Evolutionary conservation across 345 rosid genomes (phyloP).

Genomic region (Dovyalis caffra): DNA sequence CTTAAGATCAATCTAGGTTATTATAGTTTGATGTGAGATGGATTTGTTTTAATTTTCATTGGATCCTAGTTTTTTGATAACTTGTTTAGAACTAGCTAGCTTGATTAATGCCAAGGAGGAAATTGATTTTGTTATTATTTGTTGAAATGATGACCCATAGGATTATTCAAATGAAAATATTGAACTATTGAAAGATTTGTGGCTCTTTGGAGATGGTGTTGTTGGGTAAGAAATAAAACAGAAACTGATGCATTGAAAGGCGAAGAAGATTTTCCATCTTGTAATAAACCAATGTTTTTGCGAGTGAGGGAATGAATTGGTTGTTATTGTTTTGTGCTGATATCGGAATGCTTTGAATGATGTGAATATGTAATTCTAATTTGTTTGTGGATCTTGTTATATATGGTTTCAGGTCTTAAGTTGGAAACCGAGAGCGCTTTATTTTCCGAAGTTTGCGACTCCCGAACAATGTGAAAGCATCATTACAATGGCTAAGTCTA

Average conservation of each 20-base stretch:
- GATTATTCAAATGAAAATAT: not conserved
- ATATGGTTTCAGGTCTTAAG: conserved; percentile 51
- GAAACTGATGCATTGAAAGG: not conserved
- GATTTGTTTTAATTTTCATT: not conserved
- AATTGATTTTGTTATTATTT: not conserved
- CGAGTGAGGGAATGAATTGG: not conserved
- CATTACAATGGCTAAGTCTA: conserved; percentile 49
- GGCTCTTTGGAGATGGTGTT: not conserved
- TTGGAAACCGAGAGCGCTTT: conserved; percentile 73
- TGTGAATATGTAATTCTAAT: not conserved
- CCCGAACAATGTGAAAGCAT: conserved; percentile 54
- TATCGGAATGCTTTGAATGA: not conserved
- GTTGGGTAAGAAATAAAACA: not conserved
- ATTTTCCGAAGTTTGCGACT: conserved; percentile 67
- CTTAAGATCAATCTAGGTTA: not conserved
- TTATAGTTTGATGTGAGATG: not conserved
- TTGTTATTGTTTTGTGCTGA: not conserved
- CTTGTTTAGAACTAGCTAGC: not conserved
- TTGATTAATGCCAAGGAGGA: not conserved
- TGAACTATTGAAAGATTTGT: not conserved
- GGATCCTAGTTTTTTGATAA: not conserved
- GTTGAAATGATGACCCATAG: not conserved
- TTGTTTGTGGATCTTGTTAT: not conserved
- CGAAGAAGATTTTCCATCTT: not conserved
- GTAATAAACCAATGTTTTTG: not conserved